Conservation (phyloP, 192 early-diverging fungal genomes). For the Podila horticola region DNA sequence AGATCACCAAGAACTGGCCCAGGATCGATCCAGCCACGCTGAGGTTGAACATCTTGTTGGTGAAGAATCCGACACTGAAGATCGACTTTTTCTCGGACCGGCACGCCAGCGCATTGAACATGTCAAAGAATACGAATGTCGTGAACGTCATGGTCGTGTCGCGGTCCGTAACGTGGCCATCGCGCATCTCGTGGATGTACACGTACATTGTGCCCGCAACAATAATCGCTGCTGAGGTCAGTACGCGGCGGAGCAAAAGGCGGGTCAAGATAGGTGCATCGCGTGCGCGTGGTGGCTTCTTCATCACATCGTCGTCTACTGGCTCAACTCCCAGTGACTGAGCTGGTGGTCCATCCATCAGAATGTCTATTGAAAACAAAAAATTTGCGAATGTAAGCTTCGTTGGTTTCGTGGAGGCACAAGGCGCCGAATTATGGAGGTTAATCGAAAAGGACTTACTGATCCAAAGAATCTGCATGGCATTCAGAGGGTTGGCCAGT, state of each 20-base stretch:
- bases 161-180: slow-evolving; percentile 73
- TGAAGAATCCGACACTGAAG: slow-evolving; percentile 81
- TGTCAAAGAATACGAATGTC: slow-evolving; percentile 95
- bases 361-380: slow-evolving; percentile 76
- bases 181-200: slow-evolving; percentile 81
- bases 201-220: slow-evolving; percentile 87
- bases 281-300: slow-evolving; percentile 82
- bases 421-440: neutral
- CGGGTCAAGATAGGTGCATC: slow-evolving; percentile 84
- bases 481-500: slow-evolving; percentile 90
- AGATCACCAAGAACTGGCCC: slow-evolving; percentile 90
- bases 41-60: slow-evolving; percentile 91
- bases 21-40: slow-evolving; percentile 82
- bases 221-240: slow-evolving; percentile 83
- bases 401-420: too few species aligned
- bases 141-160: slow-evolving; percentile 98
- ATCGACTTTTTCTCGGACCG: slow-evolving; percentile 87
- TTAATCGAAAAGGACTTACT: slow-evolving; percentile 67
- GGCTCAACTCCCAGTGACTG: slow-evolving; percentile 97
- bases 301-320: slow-evolving; percentile 92
- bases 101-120: slow-evolving; percentile 95
- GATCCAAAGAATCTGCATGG: slow-evolving; percentile 99
- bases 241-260: slow-evolving; percentile 75
- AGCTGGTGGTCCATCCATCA: slow-evolving; percentile 98
- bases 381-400: neutral